These are phyloP conservation scores for Fonsecaea erecta DNA, from an alignment of 2,329 filamentous ascomycete genomes.

Conservation along the genomic window DNA sequence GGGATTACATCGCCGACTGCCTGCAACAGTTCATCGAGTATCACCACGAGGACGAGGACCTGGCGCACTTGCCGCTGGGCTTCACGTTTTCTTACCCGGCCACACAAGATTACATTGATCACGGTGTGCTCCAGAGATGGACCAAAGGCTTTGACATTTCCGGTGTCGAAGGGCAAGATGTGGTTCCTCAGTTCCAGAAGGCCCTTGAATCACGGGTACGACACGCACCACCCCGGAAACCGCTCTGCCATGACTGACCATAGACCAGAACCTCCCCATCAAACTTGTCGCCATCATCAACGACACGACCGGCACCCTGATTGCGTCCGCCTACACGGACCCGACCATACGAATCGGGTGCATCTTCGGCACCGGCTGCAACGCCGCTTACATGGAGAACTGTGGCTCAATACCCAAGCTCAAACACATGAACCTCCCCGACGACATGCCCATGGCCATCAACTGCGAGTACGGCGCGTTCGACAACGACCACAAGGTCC, in stretches of 20 bases:
- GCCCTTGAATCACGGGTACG: slow-evolving; percentile 71
- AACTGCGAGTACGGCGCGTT: slow-evolving; percentile 99
- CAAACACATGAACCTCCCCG: slow-evolving; percentile 83
- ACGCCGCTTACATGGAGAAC: slow-evolving; percentile 97
- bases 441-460: slow-evolving; percentile 86
- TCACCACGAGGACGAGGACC: slow-evolving; percentile 71
- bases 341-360: slow-evolving; percentile 90
- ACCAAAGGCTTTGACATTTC: slow-evolving; percentile 96
- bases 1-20: slow-evolving; percentile 94
- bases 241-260: slow-evolving; percentile 8
- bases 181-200: slow-evolving; percentile 84
- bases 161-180: slow-evolving; percentile 87
- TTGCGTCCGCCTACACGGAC: slow-evolving; percentile 97
- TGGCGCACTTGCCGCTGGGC: slow-evolving; percentile 72
- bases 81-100: slow-evolving; percentile 98
- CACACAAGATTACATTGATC: slow-evolving; percentile 89
- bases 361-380: slow-evolving; percentile 98
- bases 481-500: slow-evolving; percentile 87
- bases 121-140: slow-evolving; percentile 91
- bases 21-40: slow-evolving; percentile 87
- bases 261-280: slow-evolving; percentile 55
- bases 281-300: slow-evolving; percentile 94
- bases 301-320: slow-evolving; percentile 94
- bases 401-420: slow-evolving; percentile 91
- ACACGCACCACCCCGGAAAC: neutral